Percentiles rank a stretch among this genome's conserved stretches.
Evolutionary conservation across 257 asterid genomes (phyloP).

Genomic region (Nicotiana sylvestris): DNA sequence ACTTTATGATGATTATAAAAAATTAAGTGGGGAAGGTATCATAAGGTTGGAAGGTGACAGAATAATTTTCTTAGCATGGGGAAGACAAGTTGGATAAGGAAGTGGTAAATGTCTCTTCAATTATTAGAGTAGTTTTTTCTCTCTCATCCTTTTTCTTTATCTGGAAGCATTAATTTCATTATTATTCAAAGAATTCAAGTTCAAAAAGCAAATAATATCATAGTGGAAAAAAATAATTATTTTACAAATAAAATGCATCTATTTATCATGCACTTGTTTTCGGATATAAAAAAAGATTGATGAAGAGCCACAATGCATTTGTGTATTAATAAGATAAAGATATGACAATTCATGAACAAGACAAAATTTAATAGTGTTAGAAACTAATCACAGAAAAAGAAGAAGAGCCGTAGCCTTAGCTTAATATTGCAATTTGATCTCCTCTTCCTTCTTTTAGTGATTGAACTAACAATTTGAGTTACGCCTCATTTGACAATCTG

Average conservation of each 20-base stretch:
- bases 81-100: slow-evolving; percentile 13
- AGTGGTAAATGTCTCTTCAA: neutral
- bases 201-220: neutral
- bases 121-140: neutral
- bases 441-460: neutral
- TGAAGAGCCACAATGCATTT: neutral
- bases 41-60: neutral
- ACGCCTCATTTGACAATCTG: neutral
- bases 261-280: neutral
- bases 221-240: neutral
- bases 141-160: neutral
- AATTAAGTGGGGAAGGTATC: neutral
- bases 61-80: slow-evolving; percentile 10
- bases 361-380: neutral
- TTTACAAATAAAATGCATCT: too few species aligned
- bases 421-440: slow-evolving; percentile 6
- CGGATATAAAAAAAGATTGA: neutral
- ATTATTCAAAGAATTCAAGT: neutral
- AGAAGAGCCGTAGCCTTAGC: neutral
- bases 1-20: slow-evolving; percentile 1
- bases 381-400: neutral
- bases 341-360: neutral
- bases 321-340: neutral
- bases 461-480: neutral
- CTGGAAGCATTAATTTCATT: neutral